phyloP scores from a whole-genome alignment of 345 rosid species.

The Sonneratia alba region DNA sequence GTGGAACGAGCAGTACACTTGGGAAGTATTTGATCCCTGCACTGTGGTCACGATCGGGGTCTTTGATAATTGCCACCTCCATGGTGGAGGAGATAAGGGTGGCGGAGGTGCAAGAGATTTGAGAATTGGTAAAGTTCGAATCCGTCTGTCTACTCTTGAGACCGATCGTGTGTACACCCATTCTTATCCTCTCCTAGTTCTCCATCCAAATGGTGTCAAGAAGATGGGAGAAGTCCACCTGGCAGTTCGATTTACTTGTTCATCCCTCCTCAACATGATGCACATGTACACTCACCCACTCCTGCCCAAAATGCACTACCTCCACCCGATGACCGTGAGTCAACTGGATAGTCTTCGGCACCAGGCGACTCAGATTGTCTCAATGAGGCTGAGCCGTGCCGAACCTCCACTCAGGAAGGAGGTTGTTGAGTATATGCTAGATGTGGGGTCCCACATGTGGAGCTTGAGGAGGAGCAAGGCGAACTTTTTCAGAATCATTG shows the following conservation, averaged over 20 bases:
- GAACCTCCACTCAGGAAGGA: conserved; percentile 42
- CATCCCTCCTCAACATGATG: conserved; percentile 22
- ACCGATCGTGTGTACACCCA: conserved; percentile 30
- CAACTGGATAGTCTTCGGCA: conserved; percentile 34
- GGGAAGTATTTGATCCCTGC: conserved; percentile 39
- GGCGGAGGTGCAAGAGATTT: conserved; percentile 22
- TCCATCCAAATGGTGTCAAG: conserved; percentile 34
- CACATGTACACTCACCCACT: conserved; percentile 30
- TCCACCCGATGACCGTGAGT: conserved; percentile 28
- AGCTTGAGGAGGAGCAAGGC: conserved; percentile 39
- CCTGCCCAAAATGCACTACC: conserved; percentile 33
- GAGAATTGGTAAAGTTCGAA: conserved; percentile 44
- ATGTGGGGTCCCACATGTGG: conserved; percentile 27
- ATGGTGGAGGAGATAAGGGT: conserved; percentile 6
- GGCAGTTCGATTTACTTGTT: conserved; percentile 36
- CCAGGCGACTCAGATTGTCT: conserved; percentile 26
- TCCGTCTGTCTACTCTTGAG: conserved; percentile 38
- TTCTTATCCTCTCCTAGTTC: conserved; percentile 37
- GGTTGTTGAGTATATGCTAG: conserved; percentile 48
- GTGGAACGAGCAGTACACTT: conserved; percentile 38
- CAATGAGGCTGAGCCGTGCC: conserved; percentile 24
- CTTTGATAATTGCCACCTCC: conserved; percentile 29
- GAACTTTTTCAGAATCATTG: conserved; percentile 27
- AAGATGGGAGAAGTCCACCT: conserved; percentile 46
- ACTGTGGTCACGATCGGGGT: conserved; percentile 33